A percentile compares a stretch with the other conserved stretches of the same genome.
These are phyloP conservation scores for Globisporangium cederbergense DNA, from an alignment of 352 stramenopile genomes.

Conservation along the genomic window DNA sequence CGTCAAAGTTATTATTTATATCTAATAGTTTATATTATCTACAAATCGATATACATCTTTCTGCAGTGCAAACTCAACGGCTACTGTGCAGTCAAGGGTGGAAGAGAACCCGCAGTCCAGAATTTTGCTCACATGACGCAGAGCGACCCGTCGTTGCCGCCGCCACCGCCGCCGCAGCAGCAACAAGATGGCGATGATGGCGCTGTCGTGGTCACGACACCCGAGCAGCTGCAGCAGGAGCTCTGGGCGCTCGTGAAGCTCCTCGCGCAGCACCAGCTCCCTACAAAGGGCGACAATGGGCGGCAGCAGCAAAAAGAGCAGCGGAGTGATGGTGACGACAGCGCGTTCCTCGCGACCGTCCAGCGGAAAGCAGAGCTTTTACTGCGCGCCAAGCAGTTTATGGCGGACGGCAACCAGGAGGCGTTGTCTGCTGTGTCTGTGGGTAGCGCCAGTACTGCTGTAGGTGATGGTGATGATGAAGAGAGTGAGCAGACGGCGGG, in stretches of 20 bases:
- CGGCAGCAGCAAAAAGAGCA: not conserved
- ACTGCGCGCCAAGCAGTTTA: conserved; percentile 18
- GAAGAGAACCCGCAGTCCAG: not conserved
- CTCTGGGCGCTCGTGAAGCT: conserved; percentile 55
- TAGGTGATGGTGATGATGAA: conserved; percentile 3
- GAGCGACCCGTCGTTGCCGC: not conserved
- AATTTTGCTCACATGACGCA: conserved; percentile 13
- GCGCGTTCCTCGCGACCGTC: conserved; percentile 22
- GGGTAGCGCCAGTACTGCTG: not conserved
- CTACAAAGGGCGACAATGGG: not conserved
- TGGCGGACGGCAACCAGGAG: conserved; percentile 6
- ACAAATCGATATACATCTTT: not conserved
- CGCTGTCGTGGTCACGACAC: conserved; percentile 10
- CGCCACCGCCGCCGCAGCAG: not conserved
- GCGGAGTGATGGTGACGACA: conserved; percentile 4
- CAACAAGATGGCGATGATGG: not conserved
- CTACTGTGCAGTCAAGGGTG: not conserved
- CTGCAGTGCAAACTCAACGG: not conserved
- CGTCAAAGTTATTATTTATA: not conserved
- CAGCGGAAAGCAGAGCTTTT: conserved; percentile 31
- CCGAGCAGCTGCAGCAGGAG: conserved; percentile 23
- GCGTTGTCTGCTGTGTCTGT: not conserved
- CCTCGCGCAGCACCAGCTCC: conserved; percentile 14
- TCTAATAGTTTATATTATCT: not conserved
- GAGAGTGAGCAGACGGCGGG: not conserved